A percentile compares a stretch with the other conserved stretches of the same genome.
Evolutionary conservation across 345 rosid species (phyloP).

Genomic region (Physaria fendleri): DNA sequence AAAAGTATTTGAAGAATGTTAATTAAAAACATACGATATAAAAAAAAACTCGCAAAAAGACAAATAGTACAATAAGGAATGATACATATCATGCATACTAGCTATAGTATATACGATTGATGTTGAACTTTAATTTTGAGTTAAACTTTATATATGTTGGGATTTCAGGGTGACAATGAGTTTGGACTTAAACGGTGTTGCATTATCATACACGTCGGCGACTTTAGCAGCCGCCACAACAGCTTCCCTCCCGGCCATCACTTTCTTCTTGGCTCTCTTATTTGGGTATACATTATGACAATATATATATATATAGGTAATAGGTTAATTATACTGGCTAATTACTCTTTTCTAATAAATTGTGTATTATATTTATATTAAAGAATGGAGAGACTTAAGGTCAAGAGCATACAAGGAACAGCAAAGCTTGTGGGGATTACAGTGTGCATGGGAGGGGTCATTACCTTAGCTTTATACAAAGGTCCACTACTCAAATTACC

Average conservation of each 20-base stretch:
- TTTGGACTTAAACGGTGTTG: constrained; percentile 62
- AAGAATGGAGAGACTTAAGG: constrained; percentile 62
- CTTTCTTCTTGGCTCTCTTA: constrained; percentile 78
- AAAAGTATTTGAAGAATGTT: background rate
- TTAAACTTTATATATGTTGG: background rate
- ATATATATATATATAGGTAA: background rate
- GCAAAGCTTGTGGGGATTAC: constrained; percentile 64
- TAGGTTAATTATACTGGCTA: background rate
- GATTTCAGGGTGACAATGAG: constrained; percentile 51
- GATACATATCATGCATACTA: background rate
- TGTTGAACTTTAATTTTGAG: background rate
- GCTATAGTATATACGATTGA: background rate
- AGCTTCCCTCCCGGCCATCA: constrained; percentile 78
- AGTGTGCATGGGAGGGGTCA: constrained; percentile 61
- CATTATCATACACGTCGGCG: constrained; percentile 65
- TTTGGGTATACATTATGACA: constrained; percentile 40
- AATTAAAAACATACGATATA: background rate
- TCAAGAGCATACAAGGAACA: constrained; percentile 49
- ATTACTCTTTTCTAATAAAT: background rate
- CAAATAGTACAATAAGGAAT: background rate
- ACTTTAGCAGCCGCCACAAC: constrained; percentile 84
- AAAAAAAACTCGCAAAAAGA: background rate
- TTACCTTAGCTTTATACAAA: constrained; percentile 59
- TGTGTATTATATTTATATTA: background rate
- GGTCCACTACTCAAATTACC: constrained; percentile 55